Percentiles rank a stretch among this genome's conserved stretches.
Evolutionary conservation across 148 eudicot species (phyloP).

Genomic region (Rhododendron kiyosumense): DNA sequence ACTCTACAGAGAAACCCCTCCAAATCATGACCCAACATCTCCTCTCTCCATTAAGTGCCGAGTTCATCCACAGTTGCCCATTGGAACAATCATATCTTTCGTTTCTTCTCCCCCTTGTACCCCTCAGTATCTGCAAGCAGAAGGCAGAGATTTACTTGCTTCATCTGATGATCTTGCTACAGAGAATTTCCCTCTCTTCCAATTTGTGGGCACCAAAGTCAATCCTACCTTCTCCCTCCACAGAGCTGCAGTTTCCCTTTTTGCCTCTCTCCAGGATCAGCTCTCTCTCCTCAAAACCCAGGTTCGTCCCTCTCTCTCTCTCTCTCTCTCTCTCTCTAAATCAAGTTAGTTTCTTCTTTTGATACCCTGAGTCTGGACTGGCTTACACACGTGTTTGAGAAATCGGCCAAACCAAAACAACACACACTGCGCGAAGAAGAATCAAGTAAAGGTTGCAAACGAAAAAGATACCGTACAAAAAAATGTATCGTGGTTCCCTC

Average conservation of each 20-base stretch:
- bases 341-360: not conserved
- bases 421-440: not conserved
- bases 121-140: conserved; percentile 6
- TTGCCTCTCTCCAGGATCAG: conserved; percentile 8
- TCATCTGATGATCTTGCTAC: conserved; percentile 7
- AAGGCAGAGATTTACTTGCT: conserved; percentile 16
- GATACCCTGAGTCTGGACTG: not conserved
- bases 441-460: not conserved
- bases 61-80: not conserved
- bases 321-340: not conserved
- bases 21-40: not conserved
- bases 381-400: not conserved
- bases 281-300: conserved; percentile 1
- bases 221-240: conserved; percentile 22
- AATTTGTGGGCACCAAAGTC: conserved; percentile 25
- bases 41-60: conserved; percentile 7
- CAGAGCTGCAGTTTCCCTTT: conserved; percentile 16
- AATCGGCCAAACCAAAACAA: not conserved
- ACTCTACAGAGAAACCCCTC: not conserved
- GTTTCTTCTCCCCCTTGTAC: conserved; percentile 15
- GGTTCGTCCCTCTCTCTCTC: conserved; percentile 2
- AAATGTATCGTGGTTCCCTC: no score
- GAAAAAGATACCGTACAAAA: not conserved
- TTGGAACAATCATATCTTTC: conserved; percentile 19
- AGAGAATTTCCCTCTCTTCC: not conserved